Base-by-base conservation (phyloP, 208 protist genomes). In the Acanthamoeba triangularis region DNA sequence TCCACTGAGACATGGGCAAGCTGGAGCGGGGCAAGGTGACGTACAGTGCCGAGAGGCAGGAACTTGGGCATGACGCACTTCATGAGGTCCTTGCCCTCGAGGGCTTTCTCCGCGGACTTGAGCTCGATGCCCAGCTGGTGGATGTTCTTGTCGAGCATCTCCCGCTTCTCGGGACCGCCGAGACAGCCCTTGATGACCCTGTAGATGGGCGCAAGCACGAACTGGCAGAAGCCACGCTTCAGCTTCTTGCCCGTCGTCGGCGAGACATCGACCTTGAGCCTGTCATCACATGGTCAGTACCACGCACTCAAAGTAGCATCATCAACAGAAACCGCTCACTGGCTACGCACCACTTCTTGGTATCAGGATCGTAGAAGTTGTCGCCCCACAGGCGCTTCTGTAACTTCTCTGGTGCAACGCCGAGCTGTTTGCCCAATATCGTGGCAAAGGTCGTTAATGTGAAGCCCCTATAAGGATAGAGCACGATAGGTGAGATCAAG, bases 341-440 rank as follows among this genome's bases (percentile, higher is more conserved):
- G n/a, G n/a, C n/a, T n/a, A n/a, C 61, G 61, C 61, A 67, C 99
- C 99, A 99, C 95, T 99, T 99, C 97, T 99, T 99, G 11, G 91
- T 85, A 1, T 96, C 96, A 44, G 98, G 96, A 96, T 99, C 98
- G 96, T 99, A 99, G 98, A 99, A 99, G 96, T 98, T 98, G 97
- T 99, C 99, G 95, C 99, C 99, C 99, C 99, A 99, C 14, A 99
- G 98, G 82, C 98, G 97, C 93, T 98, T 96, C 95, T 99, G 98
- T 63, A 99, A 97, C 95, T 99, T 99, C 0, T 97, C 95, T n/a
- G 52, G 47, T 25, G 96, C 96, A 49, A 98, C 96, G 94, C 97
- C 97, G 63, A 99, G 99, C 98, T 99, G 99, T 37, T 95, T 96
- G 33, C 98, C 95, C 96, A 99, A 99, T 67, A 99, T 98, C 14